Conservation (phyloP, 2,329 filamentous ascomycete species). For the Cercospora sojina region DNA sequence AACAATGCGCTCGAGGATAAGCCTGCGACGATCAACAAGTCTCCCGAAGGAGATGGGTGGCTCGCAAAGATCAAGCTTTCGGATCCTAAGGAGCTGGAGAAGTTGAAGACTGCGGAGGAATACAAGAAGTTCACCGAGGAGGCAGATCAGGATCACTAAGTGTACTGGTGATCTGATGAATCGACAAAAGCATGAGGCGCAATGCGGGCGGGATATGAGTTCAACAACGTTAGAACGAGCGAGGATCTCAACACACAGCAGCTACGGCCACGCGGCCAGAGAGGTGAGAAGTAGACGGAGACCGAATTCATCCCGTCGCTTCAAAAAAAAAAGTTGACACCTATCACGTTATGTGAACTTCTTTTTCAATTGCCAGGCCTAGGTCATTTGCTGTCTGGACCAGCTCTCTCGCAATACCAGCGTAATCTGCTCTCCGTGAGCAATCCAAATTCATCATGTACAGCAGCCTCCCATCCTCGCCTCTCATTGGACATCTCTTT, state of each 20-base stretch:
- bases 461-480: not conserved
- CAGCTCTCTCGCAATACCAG: not conserved
- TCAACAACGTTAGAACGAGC: not conserved
- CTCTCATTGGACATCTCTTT: not conserved
- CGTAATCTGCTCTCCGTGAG: not conserved
- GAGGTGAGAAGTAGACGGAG: not conserved
- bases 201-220: not conserved
- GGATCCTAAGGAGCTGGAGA: conserved; percentile 68
- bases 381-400: not conserved
- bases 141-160: conserved; percentile 22
- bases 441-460: not conserved
- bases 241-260: conserved; percentile 2
- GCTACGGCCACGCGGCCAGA: not conserved
- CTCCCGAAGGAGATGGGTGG: conserved; percentile 89
- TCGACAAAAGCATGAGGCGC: not conserved
- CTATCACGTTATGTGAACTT: not conserved
- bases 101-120: conserved; percentile 71
- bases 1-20: conserved; percentile 79
- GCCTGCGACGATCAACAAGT: conserved; percentile 83
- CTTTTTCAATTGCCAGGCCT: not conserved
- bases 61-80: conserved; percentile 81
- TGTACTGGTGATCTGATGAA: no score
- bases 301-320: not conserved
- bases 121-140: conserved; percentile 74
- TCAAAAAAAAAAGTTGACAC: not conserved